Base-by-base conservation (phyloP, 768 basidiomycete genomes). In the Lactifluus echinatus region DNA sequence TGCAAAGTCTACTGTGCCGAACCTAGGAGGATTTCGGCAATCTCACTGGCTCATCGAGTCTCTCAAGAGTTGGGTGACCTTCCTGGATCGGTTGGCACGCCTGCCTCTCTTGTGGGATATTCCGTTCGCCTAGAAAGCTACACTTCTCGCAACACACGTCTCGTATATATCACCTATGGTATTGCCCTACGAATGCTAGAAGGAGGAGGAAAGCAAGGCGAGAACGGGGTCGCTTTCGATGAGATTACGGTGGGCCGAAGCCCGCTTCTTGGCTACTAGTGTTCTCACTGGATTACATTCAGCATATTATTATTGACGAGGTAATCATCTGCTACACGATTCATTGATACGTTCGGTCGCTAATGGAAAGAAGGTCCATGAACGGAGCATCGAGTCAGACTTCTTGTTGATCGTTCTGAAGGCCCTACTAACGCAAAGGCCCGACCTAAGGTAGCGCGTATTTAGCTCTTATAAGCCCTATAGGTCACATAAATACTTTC, bases 151-250 rank as follows among this genome's bases (percentile, higher is more conserved):
- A 84, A 84, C 55, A 96, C 93, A 0, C 77, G 84, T 19, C 68
- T 93, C 46, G 80, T 89, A 0, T 96, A 87, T 66, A 87, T 94
- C 15, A 96, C 93, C 2, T 91, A 93, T 65, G 95, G 95, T 62
- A 95, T 99, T 58, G 93, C 95, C 0, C 72, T 98, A 24, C 84
- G 96, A 42, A 97, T 97, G 96, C 73, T 99, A n/a, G 95, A 99
- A 74, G 79, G 82, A 29, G 87, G 88, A 3, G 81, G 82, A 23
- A 84, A 85, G 4, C 75, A 76, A 40, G 80, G 76, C 17, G 86
- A 85, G 7, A 80, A 80, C 60, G 84, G 84, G n/a, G 83, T 82
- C 7, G 85, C 89, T 2, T 89, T 97, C 61, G 92, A 95, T 66
- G 94, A 97, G 61, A 83, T 97, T 53, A 97, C 96, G n/a, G 93